Evolutionary conservation across 306 rosid genomes (phyloP).

Genomic region (Malus fusca): DNA sequence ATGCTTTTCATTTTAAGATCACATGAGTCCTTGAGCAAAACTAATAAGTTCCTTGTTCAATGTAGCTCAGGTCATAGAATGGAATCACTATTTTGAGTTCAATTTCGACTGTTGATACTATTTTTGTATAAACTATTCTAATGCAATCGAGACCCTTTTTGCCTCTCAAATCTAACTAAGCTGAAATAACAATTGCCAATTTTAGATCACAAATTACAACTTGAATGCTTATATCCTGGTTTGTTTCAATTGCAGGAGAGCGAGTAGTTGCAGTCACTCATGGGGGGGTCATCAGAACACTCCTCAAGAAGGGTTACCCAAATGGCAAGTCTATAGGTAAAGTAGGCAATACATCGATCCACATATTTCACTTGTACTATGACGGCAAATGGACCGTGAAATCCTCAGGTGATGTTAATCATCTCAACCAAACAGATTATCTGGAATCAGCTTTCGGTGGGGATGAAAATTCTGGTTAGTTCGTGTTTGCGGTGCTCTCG

Average conservation of each 20-base stretch:
- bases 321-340: conserved; percentile 33
- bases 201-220: conserved; percentile 1
- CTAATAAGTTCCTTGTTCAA: not conserved
- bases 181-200: not conserved
- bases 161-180: not conserved
- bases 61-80: not conserved
- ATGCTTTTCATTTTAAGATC: not conserved
- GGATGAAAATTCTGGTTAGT: conserved; percentile 70
- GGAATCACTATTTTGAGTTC: not conserved
- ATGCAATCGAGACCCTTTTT: not conserved
- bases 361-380: conserved; percentile 53
- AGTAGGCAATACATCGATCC: conserved; percentile 60
- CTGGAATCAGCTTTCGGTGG: conserved; percentile 82
- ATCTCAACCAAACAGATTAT: conserved; percentile 50
- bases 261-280: conserved; percentile 64
- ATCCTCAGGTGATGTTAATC: conserved; percentile 74
- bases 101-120: not conserved
- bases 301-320: conserved; percentile 48
- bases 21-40: not conserved
- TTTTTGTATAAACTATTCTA: not conserved
- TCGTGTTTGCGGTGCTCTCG: not conserved
- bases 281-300: conserved; percentile 65
- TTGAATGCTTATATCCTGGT: conserved; percentile 13
- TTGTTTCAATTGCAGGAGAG: conserved; percentile 45
- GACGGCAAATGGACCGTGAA: conserved; percentile 56